These are phyloP conservation scores for Setomelanomma holmii DNA, from an alignment of 2,329 filamentous ascomycete species.

Conservation along the genomic window DNA sequence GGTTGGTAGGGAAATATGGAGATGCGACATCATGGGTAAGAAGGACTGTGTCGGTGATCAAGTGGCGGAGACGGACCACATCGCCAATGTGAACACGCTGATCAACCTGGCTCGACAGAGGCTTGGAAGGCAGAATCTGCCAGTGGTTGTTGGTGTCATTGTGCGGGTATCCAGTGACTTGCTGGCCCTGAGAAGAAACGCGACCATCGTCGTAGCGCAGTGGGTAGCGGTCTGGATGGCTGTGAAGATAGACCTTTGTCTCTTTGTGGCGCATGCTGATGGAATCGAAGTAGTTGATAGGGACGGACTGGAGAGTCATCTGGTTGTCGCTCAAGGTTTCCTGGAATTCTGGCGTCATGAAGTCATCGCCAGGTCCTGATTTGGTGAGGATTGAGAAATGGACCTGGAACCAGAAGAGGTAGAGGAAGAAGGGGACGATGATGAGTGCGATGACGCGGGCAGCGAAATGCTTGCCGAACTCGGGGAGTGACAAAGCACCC, in stretches of 20 bases:
- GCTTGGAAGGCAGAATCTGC: constrained; percentile 79
- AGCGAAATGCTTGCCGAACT: constrained; percentile 88
- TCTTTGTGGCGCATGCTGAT: constrained; percentile 95
- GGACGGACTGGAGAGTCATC: constrained; percentile 85
- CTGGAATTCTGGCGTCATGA: constrained; percentile 98
- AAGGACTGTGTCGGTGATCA: constrained; percentile 84
- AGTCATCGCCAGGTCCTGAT: constrained; percentile 95
- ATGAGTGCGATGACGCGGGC: constrained; percentile 88
- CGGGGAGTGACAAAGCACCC: constrained; percentile 77
- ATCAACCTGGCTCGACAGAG: constrained; percentile 59
- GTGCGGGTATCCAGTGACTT: constrained; percentile 96
- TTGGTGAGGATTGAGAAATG: constrained; percentile 89
- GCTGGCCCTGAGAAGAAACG: constrained; percentile 94
- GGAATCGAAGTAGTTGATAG: constrained; percentile 87
- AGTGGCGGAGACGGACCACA: constrained; percentile 82
- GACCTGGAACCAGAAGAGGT: constrained; percentile 99
- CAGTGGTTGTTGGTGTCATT: constrained; percentile 99
- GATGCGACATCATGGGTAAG: constrained; percentile 97
- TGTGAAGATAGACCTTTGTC: constrained; percentile 95
- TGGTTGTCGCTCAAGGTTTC: constrained; percentile 94
- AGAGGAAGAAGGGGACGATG: constrained; percentile 93
- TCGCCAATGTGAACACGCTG: constrained; percentile 82
- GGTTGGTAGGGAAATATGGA: constrained; percentile 94
- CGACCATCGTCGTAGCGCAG: constrained; percentile 96
- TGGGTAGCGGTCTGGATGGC: constrained; percentile 86